A percentile compares a stretch with the other conserved stretches of the same genome.
Evolutionary conservation across 2,329 filamentous ascomycete species (phyloP).

Genomic region (Phaeosphaeria sp.): DNA sequence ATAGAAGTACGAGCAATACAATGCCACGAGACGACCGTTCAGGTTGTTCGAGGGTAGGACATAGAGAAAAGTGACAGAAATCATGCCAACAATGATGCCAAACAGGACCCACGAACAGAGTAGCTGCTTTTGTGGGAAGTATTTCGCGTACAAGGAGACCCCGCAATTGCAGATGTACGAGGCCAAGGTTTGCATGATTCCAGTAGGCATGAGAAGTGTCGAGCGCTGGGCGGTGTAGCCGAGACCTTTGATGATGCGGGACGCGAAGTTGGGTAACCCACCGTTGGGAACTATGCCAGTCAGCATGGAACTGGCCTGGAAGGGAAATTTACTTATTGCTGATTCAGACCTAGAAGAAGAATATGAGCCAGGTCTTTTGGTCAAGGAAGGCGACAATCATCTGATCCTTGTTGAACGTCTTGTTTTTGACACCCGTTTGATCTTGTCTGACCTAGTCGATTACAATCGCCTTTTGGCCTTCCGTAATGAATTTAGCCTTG

Average conservation of each 20-base stretch:
- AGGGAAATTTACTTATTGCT: constrained; percentile 2
- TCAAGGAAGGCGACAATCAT: constrained; percentile 51
- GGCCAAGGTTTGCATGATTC: constrained; percentile 42
- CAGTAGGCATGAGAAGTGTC: constrained; percentile 33
- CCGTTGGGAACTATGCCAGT: constrained; percentile 37
- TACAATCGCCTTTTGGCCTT: constrained; percentile 41
- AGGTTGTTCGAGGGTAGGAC: constrained; percentile 32
- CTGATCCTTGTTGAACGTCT: constrained; percentile 53
- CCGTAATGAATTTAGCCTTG: constrained; percentile 45
- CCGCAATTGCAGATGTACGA: constrained; percentile 49
- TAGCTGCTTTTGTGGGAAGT: constrained; percentile 25
- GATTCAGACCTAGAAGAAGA: constrained; percentile 40
- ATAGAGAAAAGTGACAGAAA: constrained; percentile 36
- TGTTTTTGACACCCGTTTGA: constrained; percentile 57
- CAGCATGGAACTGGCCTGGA: background rate
- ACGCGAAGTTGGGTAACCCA: constrained; percentile 41
- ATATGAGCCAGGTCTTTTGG: constrained; percentile 49
- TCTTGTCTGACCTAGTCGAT: constrained; percentile 48
- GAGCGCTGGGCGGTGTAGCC: constrained; percentile 44
- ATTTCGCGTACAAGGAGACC: constrained; percentile 40
- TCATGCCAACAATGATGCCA: constrained; percentile 34
- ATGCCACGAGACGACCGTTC: constrained; percentile 32
- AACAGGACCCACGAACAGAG: constrained; percentile 35
- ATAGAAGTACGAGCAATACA: constrained; percentile 37
- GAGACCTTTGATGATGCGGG: constrained; percentile 37